Evolutionary conservation across 805 yeast species (phyloP).

Genomic region (Candida lessepsii): DNA sequence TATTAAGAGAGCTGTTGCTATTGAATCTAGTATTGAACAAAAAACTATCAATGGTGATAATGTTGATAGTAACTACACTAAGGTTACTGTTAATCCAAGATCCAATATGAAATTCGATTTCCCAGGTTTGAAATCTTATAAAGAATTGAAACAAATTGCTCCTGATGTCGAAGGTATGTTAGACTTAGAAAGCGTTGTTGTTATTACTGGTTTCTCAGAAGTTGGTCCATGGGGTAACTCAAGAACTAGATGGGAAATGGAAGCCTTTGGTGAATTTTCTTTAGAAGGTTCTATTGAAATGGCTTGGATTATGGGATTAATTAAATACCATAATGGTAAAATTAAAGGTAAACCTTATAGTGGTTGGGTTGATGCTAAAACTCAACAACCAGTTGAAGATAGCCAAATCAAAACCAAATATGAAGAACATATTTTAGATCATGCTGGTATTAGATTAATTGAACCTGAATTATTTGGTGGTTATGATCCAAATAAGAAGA

Average conservation of each 20-base stretch:
- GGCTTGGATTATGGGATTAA: constrained; percentile 99
- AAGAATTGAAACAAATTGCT: constrained; percentile 64
- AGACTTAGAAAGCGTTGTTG: constrained; percentile 88
- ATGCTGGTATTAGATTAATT: constrained; percentile 93
- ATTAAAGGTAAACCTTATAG: constrained; percentile 87
- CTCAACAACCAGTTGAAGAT: constrained; percentile 91
- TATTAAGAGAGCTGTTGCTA: constrained; percentile 90
- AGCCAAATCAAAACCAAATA: constrained; percentile 89
- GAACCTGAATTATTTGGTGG: constrained; percentile 95
- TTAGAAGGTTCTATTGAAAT: constrained; percentile 97
- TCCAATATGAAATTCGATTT: constrained; percentile 92
- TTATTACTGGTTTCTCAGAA: constrained; percentile 97
- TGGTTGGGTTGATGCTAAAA: constrained; percentile 97
- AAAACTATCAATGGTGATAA: constrained; percentile 80
- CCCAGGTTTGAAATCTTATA: constrained; percentile 82
- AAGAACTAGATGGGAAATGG: constrained; percentile 99
- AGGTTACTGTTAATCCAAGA: constrained; percentile 82
- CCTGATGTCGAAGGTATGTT: constrained; percentile 85
- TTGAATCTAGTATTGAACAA: constrained; percentile 88
- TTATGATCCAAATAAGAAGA: constrained; percentile 92
- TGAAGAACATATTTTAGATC: constrained; percentile 84
- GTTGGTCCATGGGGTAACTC: constrained; percentile 99
- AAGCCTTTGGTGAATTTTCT: constrained; percentile 89
- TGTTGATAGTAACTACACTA: constrained; percentile 82
- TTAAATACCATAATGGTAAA: constrained; percentile 90